Percentiles rank a stretch among this genome's conserved stretches.
Conservation (phyloP, 2,329 filamentous ascomycete genomes). For the Penicillium sp. region DNA sequence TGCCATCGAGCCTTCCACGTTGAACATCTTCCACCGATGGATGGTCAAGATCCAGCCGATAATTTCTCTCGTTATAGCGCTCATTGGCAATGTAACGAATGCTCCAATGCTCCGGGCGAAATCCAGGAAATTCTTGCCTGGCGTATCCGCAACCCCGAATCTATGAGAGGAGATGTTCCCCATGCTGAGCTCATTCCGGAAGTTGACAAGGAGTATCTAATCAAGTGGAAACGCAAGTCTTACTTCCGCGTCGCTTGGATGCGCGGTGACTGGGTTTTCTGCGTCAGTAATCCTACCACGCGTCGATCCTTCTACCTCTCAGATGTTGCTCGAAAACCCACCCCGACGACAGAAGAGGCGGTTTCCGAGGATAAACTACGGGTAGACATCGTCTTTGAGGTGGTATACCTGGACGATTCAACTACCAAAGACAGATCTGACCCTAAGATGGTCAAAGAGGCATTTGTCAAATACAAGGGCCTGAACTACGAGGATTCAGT, state of each 20-base stretch:
- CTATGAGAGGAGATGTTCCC: constrained; percentile 43
- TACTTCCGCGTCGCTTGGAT: constrained; percentile 84
- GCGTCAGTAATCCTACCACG: constrained; percentile 60
- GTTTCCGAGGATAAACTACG: constrained; percentile 82
- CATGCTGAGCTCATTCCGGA: constrained; percentile 58
- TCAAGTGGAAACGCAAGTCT: constrained; percentile 79
- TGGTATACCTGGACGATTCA: constrained; percentile 62
- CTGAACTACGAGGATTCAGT: constrained; percentile 85
- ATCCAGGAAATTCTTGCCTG: constrained; percentile 80
- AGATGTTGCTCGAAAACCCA: constrained; percentile 57
- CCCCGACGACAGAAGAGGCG: constrained; percentile 69
- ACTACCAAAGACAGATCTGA: constrained; percentile 62
- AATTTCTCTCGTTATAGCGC: constrained; percentile 64
- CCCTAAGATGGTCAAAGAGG: constrained; percentile 65
- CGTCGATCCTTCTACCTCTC: constrained; percentile 72
- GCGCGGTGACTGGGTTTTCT: constrained; percentile 83
- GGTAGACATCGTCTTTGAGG: constrained; percentile 82
- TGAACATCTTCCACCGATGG: constrained; percentile 64
- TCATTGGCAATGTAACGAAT: constrained; percentile 78
- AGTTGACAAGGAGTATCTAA: constrained; percentile 82
- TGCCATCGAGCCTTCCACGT: constrained; percentile 81
- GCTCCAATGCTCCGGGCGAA: constrained; percentile 60
- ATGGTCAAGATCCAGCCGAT: constrained; percentile 13
- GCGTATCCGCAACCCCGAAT: constrained; percentile 63
- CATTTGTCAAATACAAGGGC: constrained; percentile 87